Evolutionary conservation across 2,329 filamentous ascomycete species (phyloP).

Genomic region (Dactylella cylindrospora): DNA sequence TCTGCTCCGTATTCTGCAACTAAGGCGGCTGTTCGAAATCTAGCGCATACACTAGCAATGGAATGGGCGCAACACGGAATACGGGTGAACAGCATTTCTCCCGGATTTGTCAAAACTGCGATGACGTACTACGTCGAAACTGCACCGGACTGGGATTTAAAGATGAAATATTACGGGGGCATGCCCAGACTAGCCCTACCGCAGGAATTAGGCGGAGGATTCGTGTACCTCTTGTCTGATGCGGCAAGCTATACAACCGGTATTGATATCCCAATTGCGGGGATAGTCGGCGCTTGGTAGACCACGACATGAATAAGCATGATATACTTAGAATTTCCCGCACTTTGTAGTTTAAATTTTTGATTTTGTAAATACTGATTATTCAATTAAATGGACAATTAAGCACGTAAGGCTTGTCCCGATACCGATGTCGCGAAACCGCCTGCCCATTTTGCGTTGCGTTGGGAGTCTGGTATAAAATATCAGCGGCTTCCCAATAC

Average conservation of each 20-base stretch:
- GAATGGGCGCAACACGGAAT: constrained; percentile 58
- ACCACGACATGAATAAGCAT: no score
- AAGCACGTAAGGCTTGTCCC: no score
- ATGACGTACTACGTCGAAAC: constrained; percentile 59
- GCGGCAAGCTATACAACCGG: constrained; percentile 58
- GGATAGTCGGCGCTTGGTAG: constrained; percentile 51
- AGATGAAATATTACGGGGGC: constrained; percentile 63
- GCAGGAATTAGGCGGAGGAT: constrained; percentile 60
- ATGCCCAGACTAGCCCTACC: constrained; percentile 60
- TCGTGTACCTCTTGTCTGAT: constrained; percentile 61
- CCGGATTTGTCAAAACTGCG: constrained; percentile 55
- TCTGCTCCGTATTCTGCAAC: constrained; percentile 54
- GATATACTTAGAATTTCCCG: no score
- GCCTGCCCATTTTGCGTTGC: no score
- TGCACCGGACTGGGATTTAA: constrained; percentile 60
- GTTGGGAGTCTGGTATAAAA: no score
- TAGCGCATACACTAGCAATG: constrained; percentile 55
- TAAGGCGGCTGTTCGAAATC: constrained; percentile 50
- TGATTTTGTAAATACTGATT: no score
- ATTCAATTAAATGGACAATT: no score
- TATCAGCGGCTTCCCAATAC: no score
- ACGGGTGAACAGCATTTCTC: constrained; percentile 57
- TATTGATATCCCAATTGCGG: constrained; percentile 57
- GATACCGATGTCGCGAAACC: no score
- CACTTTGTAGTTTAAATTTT: no score